Conservation (phyloP, 441 rosid genomes). For the Corymbia citriodora region DNA sequence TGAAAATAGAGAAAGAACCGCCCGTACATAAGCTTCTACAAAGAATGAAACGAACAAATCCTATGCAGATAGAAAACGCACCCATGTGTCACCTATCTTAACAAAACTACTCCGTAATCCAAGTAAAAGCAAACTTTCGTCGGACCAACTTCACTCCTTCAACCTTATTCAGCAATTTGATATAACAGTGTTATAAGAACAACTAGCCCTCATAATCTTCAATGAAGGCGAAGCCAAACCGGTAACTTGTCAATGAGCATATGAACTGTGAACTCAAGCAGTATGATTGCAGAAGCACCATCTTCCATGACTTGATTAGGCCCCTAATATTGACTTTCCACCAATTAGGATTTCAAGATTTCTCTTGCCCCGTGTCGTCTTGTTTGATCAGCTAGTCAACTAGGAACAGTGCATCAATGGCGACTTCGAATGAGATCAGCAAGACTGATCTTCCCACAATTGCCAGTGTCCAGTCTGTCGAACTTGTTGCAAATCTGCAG, state of each 20-base stretch:
- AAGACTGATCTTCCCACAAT: slow-evolving; percentile 78
- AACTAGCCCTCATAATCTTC: not conserved
- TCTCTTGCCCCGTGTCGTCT: not conserved
- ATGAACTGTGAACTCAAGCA: not conserved
- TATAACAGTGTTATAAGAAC: not conserved
- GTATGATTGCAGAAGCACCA: not conserved
- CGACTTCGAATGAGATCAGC: slow-evolving; percentile 57
- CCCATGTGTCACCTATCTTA: not conserved
- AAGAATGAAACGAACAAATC: not conserved
- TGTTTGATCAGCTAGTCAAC: not conserved
- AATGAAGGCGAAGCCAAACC: not conserved
- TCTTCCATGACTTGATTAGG: not conserved
- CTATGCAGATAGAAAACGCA: not conserved
- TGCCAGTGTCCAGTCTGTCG: slow-evolving; percentile 65
- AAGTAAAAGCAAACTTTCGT: not conserved
- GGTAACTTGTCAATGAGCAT: not conserved
- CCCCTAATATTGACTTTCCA: not conserved
- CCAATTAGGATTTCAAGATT: not conserved
- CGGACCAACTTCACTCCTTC: not conserved
- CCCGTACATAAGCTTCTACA: not conserved
- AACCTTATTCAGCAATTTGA: not conserved
- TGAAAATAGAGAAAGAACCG: not conserved
- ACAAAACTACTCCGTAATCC: not conserved
- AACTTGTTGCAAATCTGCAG: slow-evolving; percentile 66
- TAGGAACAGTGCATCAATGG: slow-evolving; percentile 9